Base-by-base conservation (phyloP, 768 basidiomycete genomes). In the Leucogyrophana mollusca region DNA sequence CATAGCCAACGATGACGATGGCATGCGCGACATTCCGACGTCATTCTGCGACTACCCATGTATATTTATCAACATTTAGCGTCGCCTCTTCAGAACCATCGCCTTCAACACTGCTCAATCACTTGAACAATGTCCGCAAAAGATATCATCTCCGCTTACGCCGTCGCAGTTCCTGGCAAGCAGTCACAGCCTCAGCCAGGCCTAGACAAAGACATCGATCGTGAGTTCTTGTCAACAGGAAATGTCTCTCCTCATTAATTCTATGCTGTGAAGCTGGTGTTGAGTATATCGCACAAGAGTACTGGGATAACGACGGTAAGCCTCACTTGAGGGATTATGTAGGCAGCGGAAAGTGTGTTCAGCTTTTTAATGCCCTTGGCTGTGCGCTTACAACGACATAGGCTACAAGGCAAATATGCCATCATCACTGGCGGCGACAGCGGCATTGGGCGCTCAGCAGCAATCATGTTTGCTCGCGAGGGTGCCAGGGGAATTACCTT, bases 371-470 rank as follows among this genome's bases (percentile, higher is more conserved):
- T 16, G 5, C 13, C 42, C 23, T n/a, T 5, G 4, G 32, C 8
- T n/a, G 5, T n/a, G 16, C 17, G 32, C 24, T 38, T 34, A 7
- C n/a, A 27, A 24, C 8, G 11, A 14, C 14, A 30, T 30, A 50
- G 39, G 20, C 36, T 45, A 13, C 36, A 42, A 36, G 46, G 34
- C 34, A 48, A 47, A 17, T 49, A 47, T 25, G 30, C 49, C 33
- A 18, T 49, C 4, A 37, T 56, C 40, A 70, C 69, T 7, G 65
- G 70, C 17, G 69, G 70, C 11, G 69, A 74, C 50, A 73, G 52
- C 60, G 78, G 79, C 16, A 80, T 80, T 40, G 79, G 78, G n/a
- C 69, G 75, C 2, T 61, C 74, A 3, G 72, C 72, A 2, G 74
- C 78, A 3, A 70, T 75, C 35, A 64, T 75, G 53, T 80, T 77